Base-by-base conservation (phyloP, 148 eudicot species). In the Diospyros lotus region DNA sequence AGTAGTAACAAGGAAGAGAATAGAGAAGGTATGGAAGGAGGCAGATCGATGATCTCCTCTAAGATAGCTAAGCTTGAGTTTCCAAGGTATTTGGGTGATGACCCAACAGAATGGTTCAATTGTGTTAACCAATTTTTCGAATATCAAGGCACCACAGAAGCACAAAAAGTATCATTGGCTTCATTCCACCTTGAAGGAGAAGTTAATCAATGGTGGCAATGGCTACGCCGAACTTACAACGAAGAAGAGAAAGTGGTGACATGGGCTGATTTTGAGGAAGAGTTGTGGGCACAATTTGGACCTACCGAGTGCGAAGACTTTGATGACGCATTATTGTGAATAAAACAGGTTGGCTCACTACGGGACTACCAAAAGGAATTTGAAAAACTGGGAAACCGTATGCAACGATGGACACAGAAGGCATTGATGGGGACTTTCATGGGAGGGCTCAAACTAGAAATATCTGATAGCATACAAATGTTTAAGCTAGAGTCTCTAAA, bases 131-230 rank as follows among this genome's bases (percentile, higher is more conserved):
- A 66, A 44, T 66, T 42, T 12, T 66, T 66, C 14, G 3, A 12
- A 3, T 14, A 12, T 45, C 45, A 66, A 48, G 69, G 48, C 17
- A 17, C 17, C 11, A 11, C 1, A 14, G 6, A 5, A 6, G 14
- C 6, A 3, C 10, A 66, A 1, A 43, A 1, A 7, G 69, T 66
- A 3, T 6, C 9, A 17, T 6, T 66, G 7, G 52, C 69, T n/a
- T 42, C 69, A 6, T 66, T 66, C n/a, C 69, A 66, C 15, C 69
- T 66, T 2, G 69, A 66, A 7, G 69, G 69, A 1, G 69, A 43
- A 66, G 69, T 53, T 6, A 66, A 66, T 13, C 6, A 42, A 14
- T 66, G 69, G 69, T 66, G 51, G 52, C 46, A 44, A 15, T 66
- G n/a, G 18, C 45, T 44, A 7, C 7, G 7, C n/a, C 1, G 9